Conservation (phyloP, 306 rosid species). For the Citrullus amarus region DNA sequence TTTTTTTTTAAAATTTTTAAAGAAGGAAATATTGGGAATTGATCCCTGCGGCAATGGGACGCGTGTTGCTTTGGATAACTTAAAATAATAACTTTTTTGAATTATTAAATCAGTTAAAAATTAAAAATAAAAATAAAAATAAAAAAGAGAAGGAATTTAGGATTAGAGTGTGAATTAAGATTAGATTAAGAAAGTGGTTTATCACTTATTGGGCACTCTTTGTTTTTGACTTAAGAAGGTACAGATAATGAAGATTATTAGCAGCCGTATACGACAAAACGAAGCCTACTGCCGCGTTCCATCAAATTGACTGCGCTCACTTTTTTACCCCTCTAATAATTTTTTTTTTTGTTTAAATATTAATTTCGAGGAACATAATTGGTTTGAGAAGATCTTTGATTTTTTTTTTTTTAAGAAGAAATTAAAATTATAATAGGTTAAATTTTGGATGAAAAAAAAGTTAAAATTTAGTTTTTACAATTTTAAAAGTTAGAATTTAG, state of each 20-base stretch:
- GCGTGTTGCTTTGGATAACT: constrained; percentile 1
- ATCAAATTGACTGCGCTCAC: background rate
- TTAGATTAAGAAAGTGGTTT: background rate
- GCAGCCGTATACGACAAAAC: background rate
- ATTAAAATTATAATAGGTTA: no score
- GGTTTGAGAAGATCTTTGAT: no score
- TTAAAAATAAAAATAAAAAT: background rate
- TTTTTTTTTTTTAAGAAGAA: no score
- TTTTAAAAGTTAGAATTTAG: no score
- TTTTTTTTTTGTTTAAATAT: no score
- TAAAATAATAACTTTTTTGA: background rate
- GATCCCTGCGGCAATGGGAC: background rate
- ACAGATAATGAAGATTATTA: background rate
- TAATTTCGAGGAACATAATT: no score
- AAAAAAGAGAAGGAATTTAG: no score
- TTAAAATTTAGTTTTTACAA: no score
- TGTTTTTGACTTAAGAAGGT: background rate
- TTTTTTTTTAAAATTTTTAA: background rate
- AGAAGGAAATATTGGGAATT: background rate
- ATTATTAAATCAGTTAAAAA: background rate
- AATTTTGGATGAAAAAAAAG: no score
- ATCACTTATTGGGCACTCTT: background rate
- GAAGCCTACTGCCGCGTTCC: background rate
- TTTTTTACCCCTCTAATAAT: background rate
- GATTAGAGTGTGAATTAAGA: background rate